A percentile compares a stretch with the other conserved stretches of the same genome.
Evolutionary conservation across 495 filamentous ascomycete species (phyloP).

Genomic region (Opeltia flavorubescens): DNA sequence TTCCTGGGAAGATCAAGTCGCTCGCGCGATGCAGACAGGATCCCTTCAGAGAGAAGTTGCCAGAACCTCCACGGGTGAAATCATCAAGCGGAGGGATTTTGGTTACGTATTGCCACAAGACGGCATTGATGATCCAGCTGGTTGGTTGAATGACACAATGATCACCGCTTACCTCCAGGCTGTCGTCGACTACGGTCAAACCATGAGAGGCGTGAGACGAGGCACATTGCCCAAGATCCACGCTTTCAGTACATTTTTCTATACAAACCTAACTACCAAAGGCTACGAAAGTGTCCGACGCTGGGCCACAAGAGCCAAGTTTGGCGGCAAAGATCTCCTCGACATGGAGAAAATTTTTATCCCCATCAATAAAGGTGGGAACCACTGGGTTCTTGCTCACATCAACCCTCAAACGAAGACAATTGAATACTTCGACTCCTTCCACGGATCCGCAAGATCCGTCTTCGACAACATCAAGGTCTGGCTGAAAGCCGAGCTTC

Average conservation of each 20-base stretch:
- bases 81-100: slow-evolving; percentile 48
- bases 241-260: slow-evolving; percentile 63
- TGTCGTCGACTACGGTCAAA: slow-evolving; percentile 45
- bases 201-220: slow-evolving; percentile 30
- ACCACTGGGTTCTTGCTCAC: slow-evolving; percentile 52
- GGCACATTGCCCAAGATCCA: slow-evolving; percentile 46
- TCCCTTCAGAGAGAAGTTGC: slow-evolving; percentile 20
- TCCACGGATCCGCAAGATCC: slow-evolving; percentile 27
- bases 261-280: slow-evolving; percentile 38
- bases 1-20: slow-evolving; percentile 30
- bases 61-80: slow-evolving; percentile 37
- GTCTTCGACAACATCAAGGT: slow-evolving; percentile 29
- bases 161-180: slow-evolving; percentile 54
- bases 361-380: slow-evolving; percentile 36
- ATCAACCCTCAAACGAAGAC: slow-evolving; percentile 47
- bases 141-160: slow-evolving; percentile 76
- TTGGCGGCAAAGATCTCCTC: slow-evolving; percentile 37
- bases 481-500: slow-evolving; percentile 49
- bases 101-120: slow-evolving; percentile 27
- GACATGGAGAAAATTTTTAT: slow-evolving; percentile 47
- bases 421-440: slow-evolving; percentile 65
- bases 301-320: slow-evolving; percentile 43
- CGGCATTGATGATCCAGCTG: slow-evolving; percentile 17
- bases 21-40: slow-evolving; percentile 9
- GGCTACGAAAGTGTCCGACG: slow-evolving; percentile 33